These are phyloP conservation scores for Ramularia endophylla DNA, from an alignment of 2,329 filamentous ascomycete genomes.

Conservation along the genomic window DNA sequence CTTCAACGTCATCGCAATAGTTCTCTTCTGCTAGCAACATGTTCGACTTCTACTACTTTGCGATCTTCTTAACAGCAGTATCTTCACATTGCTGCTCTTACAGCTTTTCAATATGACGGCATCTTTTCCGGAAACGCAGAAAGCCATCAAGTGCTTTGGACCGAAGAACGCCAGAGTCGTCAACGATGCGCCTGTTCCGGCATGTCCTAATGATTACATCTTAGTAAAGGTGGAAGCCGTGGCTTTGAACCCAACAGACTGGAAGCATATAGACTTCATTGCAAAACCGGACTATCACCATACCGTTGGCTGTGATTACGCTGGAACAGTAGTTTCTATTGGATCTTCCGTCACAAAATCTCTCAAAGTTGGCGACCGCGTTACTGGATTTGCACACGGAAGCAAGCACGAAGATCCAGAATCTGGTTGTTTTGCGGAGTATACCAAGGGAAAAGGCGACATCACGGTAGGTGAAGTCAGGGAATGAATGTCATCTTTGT, in stretches of 20 bases:
- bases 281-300: conserved; percentile 30
- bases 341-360: conserved; percentile 42
- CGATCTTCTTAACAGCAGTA: too few relatives aligned
- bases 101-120: conserved; percentile 4
- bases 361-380: conserved; percentile 45
- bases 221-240: conserved; percentile 44
- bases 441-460: conserved; percentile 46
- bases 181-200: conserved; percentile 10
- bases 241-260: conserved; percentile 44
- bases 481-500: too few relatives aligned
- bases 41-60: too few relatives aligned
- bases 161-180: conserved; percentile 10
- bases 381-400: conserved; percentile 47
- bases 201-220: conserved; percentile 21
- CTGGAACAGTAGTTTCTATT: conserved; percentile 46
- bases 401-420: conserved; percentile 22
- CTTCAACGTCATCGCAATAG: too few relatives aligned
- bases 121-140: conserved; percentile 10
- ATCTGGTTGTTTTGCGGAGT: conserved; percentile 48
- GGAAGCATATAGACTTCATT: conserved; percentile 41
- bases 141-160: conserved; percentile 17
- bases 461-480: conserved; percentile 23
- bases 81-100: too few relatives aligned
- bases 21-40: too few relatives aligned
- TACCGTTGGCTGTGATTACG: conserved; percentile 48